A percentile compares a stretch with the other conserved stretches of the same genome.
phyloP scores from a whole-genome alignment of 2,329 filamentous ascomycete species.

The Leptodontidium sp. region DNA sequence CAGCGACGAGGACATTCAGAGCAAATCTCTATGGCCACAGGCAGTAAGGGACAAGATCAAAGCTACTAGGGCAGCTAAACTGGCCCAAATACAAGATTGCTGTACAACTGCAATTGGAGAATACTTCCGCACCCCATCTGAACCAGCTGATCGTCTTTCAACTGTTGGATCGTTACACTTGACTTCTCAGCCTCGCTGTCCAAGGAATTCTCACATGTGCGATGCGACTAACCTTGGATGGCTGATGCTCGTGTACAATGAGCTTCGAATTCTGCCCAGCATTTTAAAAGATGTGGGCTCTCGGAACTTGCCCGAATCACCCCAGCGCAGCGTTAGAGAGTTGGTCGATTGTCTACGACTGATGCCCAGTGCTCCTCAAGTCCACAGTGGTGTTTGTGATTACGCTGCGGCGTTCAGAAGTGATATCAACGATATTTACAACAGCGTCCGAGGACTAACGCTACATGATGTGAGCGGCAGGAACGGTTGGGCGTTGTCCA shows the following conservation, averaged over 20 bases:
- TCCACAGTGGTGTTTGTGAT: constrained; percentile 57
- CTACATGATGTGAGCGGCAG: constrained; percentile 58
- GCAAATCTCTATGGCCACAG: constrained; percentile 55
- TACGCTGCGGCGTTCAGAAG: constrained; percentile 56
- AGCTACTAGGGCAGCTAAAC: constrained; percentile 57
- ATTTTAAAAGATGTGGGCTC: constrained; percentile 47
- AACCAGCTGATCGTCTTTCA: constrained; percentile 30
- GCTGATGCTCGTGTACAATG: constrained; percentile 60
- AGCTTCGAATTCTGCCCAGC: constrained; percentile 54
- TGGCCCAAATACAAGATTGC: constrained; percentile 58
- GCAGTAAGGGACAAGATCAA: constrained; percentile 58
- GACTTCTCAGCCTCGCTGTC: constrained; percentile 53
- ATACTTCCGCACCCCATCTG: constrained; percentile 50
- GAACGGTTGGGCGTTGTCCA: constrained; percentile 59
- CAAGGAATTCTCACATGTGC: constrained; percentile 58
- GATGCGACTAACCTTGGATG: constrained; percentile 63
- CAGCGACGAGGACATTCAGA: constrained; percentile 53
- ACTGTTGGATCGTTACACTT: constrained; percentile 44
- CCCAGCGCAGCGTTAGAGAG: constrained; percentile 54
- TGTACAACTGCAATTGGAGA: constrained; percentile 56
- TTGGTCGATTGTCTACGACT: constrained; percentile 54
- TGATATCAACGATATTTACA: constrained; percentile 59
- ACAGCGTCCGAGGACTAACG: constrained; percentile 58
- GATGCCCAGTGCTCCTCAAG: constrained; percentile 55
- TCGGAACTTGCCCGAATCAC: constrained; percentile 39